Percentiles rank a stretch among this genome's conserved stretches.
Conservation (phyloP, 805 yeast genomes). For the Candida bentonensis region DNA sequence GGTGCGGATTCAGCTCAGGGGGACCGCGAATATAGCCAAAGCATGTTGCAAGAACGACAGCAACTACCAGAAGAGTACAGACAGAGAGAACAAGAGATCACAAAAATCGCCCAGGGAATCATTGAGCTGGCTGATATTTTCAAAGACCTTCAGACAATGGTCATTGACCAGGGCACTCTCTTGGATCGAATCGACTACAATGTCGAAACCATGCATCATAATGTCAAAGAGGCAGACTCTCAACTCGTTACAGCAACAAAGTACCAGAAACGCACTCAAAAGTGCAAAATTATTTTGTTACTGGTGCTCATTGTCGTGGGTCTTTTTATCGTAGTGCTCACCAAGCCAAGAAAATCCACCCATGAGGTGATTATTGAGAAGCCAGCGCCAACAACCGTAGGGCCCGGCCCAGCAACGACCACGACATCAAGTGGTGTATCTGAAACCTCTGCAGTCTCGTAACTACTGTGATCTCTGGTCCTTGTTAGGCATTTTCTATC, state of each 20-base stretch:
- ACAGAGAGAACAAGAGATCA: constrained; percentile 81
- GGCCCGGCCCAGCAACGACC: not conserved
- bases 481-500: not conserved
- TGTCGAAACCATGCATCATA: constrained; percentile 61
- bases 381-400: not conserved
- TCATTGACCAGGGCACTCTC: constrained; percentile 90
- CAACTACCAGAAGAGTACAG: constrained; percentile 26
- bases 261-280: constrained; percentile 80
- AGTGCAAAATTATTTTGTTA: constrained; percentile 75
- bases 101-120: constrained; percentile 85
- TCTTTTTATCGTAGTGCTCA: constrained; percentile 51
- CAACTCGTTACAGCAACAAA: constrained; percentile 63
- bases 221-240: constrained; percentile 61
- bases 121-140: constrained; percentile 86
- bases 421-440: no score
- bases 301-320: constrained; percentile 58
- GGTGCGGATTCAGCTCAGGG: constrained; percentile 21
- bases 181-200: constrained; percentile 91
- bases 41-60: constrained; percentile 16
- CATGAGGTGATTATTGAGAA: not conserved
- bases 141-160: constrained; percentile 80
- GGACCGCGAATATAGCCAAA: constrained; percentile 21
- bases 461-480: no score
- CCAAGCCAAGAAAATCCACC: constrained; percentile 28
- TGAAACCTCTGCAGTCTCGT: no score